Base-by-base conservation (phyloP, 2,329 filamentous ascomycete species). In the Apiospora kogelbergensis region DNA sequence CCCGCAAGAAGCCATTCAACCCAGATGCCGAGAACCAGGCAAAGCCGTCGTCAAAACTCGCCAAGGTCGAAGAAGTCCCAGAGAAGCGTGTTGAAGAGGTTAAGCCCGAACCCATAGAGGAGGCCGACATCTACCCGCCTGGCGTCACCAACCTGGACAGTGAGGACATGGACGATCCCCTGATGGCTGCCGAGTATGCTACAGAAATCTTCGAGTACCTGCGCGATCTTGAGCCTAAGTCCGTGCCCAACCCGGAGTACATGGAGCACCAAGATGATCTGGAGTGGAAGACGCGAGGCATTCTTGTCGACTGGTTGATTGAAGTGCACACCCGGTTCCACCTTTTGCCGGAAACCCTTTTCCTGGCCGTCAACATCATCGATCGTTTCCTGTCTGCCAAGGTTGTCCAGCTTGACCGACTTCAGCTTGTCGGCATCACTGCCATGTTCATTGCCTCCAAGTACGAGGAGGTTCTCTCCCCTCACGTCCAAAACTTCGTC, bases 361-460 rank as follows among this genome's bases (percentile, higher is more conserved):
- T 98, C 88, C 89, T 99, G 45, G 92, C 95, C 63, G 93, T 98
- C 86, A 99, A 98, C 87, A 94, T 98, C 80, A 97, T 98, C 78
- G 96, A 99, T 80, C 95, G 96, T 70, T 99, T 98, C 85, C 89
- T 99, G 63, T 98, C 95, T 0, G 90, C 91, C 77, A 98, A 98
- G 85, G 92, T 98, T 41, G 96, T 99, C 63, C 94, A 97, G 82
- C 90, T 99, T 63, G 95, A 98, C 80, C 94, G 95, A 71, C 90
- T 99, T 6, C 96, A 99, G 82, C 88, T 99, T 10, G 96, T 99
- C 69, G 96, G 96, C 77, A 95, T 98, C 77, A 97, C 96, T 30
- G 96, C 95, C 81, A 98, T 99, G 96, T 98, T 98, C 85, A 97
- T 98, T 78, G 96, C 96, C 15, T 97, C 95, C 78, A 99, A 99